Evolutionary conservation across 805 yeast genomes (phyloP), one percentile per base, ranked within the genome.

Genomic region (Wickerhamiella parazyma): DNA sequence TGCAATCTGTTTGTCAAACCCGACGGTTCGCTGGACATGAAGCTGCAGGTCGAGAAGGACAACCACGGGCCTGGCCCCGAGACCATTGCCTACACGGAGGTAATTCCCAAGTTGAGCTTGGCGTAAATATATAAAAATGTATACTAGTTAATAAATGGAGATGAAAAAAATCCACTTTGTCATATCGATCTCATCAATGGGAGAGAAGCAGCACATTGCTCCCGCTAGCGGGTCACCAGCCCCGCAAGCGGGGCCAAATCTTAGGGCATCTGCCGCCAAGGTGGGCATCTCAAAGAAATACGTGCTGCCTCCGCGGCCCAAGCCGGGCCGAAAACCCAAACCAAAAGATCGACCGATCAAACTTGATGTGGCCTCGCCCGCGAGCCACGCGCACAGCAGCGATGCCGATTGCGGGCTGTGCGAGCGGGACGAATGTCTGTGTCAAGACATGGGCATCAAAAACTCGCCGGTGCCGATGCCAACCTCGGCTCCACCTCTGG

Each of bases 251-350:
- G 31, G 36, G 9, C 42, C 42, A 14, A 31, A 39, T 18, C 11
- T 31, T 5, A 12, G 42, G 17, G 19, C 29, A 3, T 31, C 42
- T 2, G 36, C 34, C n/a, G 28, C 46, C 12, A 38, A 50, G 37
- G 54, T 63, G 8, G 54, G 54, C 8, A 78, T 87, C 0, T 79
- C 87, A 37, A 78, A 78, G 52, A 76, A 76, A 54, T 84, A 91
- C 94, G 86, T 80, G 6, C 64, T 81, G 26, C 94, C 93, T 2
- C 93, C 91, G n/a, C 68, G 91, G 52, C 91, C 93, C 21, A 78
- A 81, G 57, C 70, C 70, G 11, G 70, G 71, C 14, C 52, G 72
- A 24, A 76, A 76, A 95, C 97, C 5, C 82, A 97, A 66, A 83
- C 84, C 5, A 94, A 84, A 56, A 81, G 96, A 58, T 36, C 17